Percentiles rank a stretch among this genome's conserved stretches.
These are phyloP conservation scores for Pseudocercospora fuligena DNA, from an alignment of 2,329 filamentous ascomycete genomes.

Conservation along the genomic window DNA sequence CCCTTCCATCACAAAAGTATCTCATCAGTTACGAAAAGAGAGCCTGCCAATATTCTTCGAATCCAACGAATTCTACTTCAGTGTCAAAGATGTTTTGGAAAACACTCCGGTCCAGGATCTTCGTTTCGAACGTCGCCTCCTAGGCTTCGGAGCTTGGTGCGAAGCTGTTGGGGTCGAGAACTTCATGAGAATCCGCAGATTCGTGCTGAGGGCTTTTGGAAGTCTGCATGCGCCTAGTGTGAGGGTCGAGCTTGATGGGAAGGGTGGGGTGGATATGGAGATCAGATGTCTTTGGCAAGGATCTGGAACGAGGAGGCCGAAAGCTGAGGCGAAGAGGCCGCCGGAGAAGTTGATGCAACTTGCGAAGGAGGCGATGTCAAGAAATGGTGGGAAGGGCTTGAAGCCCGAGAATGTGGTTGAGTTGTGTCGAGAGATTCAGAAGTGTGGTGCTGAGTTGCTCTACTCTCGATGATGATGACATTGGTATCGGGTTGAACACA, in stretches of 20 bases:
- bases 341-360: neutral
- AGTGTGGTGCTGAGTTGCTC: neutral
- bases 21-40: constrained; percentile 1
- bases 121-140: constrained; percentile 4
- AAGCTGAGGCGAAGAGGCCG: constrained; percentile 2
- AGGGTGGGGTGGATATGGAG: neutral
- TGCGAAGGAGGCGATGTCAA: neutral
- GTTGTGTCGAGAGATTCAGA: constrained; percentile 5
- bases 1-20: constrained; percentile 2
- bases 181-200: constrained; percentile 1
- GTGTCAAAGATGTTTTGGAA: constrained; percentile 14
- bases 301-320: neutral
- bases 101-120: constrained; percentile 2
- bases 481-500: neutral
- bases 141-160: constrained; percentile 13
- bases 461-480: neutral
- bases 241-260: neutral
- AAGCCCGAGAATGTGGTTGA: neutral
- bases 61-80: constrained; percentile 11
- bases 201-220: neutral
- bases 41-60: constrained; percentile 9
- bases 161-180: neutral
- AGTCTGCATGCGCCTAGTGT: neutral
- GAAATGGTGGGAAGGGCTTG: neutral
- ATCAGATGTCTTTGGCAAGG: constrained; percentile 6